A percentile compares a stretch with the other conserved stretches of the same genome.
phyloP scores from a whole-genome alignment of 352 stramenopile genomes.

The Elongisporangium prolatum region DNA sequence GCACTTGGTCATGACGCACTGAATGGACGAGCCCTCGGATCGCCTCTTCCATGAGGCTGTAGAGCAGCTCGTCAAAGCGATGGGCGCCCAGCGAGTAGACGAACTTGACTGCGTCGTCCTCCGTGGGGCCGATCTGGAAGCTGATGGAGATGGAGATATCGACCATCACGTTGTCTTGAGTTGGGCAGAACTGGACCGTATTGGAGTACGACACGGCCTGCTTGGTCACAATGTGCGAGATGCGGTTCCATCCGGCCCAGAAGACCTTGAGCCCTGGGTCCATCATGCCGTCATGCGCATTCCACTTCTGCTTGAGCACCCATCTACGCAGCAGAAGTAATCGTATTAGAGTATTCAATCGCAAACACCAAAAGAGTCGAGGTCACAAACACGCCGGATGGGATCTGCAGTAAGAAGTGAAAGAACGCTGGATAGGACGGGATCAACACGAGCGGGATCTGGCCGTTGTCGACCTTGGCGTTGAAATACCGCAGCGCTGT shows the following conservation, averaged over 20 bases:
- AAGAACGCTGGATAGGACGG: slow-evolving; percentile 48
- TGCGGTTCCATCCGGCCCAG: slow-evolving; percentile 72
- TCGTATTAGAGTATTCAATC: background rate
- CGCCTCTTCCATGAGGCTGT: slow-evolving; percentile 68
- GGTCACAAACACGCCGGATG: slow-evolving; percentile 40
- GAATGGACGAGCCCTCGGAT: slow-evolving; percentile 81
- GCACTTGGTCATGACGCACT: slow-evolving; percentile 77
- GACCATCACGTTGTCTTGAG: slow-evolving; percentile 87
- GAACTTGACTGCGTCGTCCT: slow-evolving; percentile 77
- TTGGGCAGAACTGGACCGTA: slow-evolving; percentile 64
- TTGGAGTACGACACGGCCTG: slow-evolving; percentile 81
- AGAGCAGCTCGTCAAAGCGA: slow-evolving; percentile 81
- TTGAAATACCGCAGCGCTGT: slow-evolving; percentile 56
- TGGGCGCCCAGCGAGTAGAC: slow-evolving; percentile 82
- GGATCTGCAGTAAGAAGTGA: slow-evolving; percentile 54
- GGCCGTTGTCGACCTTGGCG: slow-evolving; percentile 35
- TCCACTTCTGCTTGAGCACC: slow-evolving; percentile 86
- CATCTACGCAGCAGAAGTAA: slow-evolving; percentile 23
- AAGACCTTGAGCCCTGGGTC: slow-evolving; percentile 73
- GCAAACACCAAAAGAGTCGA: background rate
- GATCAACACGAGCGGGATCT: slow-evolving; percentile 64
- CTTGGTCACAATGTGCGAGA: slow-evolving; percentile 87
- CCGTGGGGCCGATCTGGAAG: slow-evolving; percentile 78
- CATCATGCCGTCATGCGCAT: slow-evolving; percentile 73
- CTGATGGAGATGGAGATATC: slow-evolving; percentile 87